phyloP scores from a whole-genome alignment of 2,329 filamentous ascomycete species.

The Teratosphaeria pseudoeucalypti region DNA sequence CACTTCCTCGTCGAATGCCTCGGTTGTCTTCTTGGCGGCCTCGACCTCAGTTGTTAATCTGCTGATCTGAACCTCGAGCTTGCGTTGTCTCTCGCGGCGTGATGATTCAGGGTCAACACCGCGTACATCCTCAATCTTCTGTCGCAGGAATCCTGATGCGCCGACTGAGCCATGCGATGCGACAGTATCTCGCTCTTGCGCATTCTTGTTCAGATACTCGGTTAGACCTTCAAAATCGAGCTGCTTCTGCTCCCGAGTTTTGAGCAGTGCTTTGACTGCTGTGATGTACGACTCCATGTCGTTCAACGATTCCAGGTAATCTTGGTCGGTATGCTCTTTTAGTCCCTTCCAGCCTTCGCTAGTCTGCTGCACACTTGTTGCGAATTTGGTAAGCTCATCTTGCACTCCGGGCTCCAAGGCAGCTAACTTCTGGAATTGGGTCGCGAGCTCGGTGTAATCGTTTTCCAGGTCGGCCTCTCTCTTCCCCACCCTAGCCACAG shows the following conservation, averaged over 20 bases:
- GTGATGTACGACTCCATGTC: slow-evolving; percentile 93
- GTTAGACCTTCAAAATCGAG: slow-evolving; percentile 93
- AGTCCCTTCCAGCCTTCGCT: slow-evolving; percentile 67
- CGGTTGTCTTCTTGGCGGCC: slow-evolving; percentile 70
- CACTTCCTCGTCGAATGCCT: slow-evolving; percentile 93
- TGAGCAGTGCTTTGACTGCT: slow-evolving; percentile 79
- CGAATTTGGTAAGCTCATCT: slow-evolving; percentile 71
- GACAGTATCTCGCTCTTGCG: slow-evolving; percentile 72
- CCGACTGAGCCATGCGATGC: slow-evolving; percentile 53
- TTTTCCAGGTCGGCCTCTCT: slow-evolving; percentile 78
- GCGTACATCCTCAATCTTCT: slow-evolving; percentile 92
- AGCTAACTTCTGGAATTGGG: slow-evolving; percentile 90
- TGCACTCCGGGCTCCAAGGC: slow-evolving; percentile 81
- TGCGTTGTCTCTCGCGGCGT: slow-evolving; percentile 74
- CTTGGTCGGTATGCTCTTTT: slow-evolving; percentile 85
- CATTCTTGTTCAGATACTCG: slow-evolving; percentile 88
- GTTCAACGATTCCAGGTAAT: slow-evolving; percentile 82
- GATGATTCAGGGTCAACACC: slow-evolving; percentile 94
- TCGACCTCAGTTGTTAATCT: slow-evolving; percentile 85
- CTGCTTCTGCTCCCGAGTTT: slow-evolving; percentile 92
- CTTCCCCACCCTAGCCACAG: slow-evolving; percentile 80
- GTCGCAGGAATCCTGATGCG: slow-evolving; percentile 78
- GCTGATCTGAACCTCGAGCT: slow-evolving; percentile 85
- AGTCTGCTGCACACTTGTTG: slow-evolving; percentile 74
- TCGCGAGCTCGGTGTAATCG: slow-evolving; percentile 81